A percentile compares a stretch with the other conserved stretches of the same genome.
Conservation (phyloP, 75 land plant genomes). For the Selaginella tamariscina region DNA sequence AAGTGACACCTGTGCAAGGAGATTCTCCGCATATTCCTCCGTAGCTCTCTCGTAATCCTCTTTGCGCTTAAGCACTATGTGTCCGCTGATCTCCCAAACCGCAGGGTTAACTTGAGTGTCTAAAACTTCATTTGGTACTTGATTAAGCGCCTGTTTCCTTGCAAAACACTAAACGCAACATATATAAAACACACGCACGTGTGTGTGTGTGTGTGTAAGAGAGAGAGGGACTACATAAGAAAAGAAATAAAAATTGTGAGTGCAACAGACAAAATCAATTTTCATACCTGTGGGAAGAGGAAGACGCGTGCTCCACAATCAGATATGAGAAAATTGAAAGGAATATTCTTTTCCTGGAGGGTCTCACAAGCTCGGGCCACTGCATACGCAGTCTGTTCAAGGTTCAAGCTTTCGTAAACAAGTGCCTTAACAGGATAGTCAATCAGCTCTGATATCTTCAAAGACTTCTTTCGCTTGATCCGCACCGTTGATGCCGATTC, state of each 20-base stretch:
- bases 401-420: neutral
- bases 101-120: conserved; percentile 97
- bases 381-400: neutral
- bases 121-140: conserved; percentile 64
- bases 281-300: conserved; percentile 65
- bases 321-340: conserved; percentile 11
- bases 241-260: too few relatives aligned
- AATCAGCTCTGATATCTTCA: neutral
- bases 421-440: neutral
- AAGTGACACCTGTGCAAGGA: conserved; percentile 83
- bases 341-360: neutral
- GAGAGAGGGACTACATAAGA: too few relatives aligned
- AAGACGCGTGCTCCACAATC: conserved; percentile 60
- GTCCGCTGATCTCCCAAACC: conserved; percentile 96
- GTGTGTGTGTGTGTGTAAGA: too few relatives aligned
- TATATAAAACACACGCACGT: too few relatives aligned
- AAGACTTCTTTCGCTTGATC: neutral
- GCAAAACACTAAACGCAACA: conserved; percentile 98
- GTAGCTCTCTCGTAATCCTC: conserved; percentile 71
- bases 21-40: conserved; percentile 79
- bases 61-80: conserved; percentile 78
- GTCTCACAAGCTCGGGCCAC: neutral
- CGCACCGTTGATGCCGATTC: neutral
- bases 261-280: too few relatives aligned
- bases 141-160: conserved; percentile 79